phyloP scores from a whole-genome alignment of 2,329 filamentous ascomycete genomes.

The Cercospora sesami region DNA sequence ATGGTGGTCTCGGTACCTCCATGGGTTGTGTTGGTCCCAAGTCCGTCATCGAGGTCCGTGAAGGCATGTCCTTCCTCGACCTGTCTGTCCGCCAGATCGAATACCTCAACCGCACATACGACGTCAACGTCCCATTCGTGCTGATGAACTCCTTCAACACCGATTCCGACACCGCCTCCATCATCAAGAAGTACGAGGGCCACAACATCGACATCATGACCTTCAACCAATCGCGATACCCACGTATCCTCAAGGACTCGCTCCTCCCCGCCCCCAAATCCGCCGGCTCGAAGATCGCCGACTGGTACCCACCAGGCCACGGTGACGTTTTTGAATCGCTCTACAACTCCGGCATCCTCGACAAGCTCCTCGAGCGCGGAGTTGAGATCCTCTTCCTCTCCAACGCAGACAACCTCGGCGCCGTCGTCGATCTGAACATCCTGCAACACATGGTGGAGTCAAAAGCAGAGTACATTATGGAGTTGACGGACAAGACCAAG shows the following conservation, averaged over 20 bases:
- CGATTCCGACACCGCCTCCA: conserved; percentile 93
- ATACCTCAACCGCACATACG: conserved; percentile 97
- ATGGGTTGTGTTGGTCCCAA: conserved; percentile 99
- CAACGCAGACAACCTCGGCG: conserved; percentile 98
- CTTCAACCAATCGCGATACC: conserved; percentile 99
- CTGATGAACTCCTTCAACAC: conserved; percentile 99
- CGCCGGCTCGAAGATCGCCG: conserved; percentile 80
- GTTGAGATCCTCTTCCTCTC: conserved; percentile 98
- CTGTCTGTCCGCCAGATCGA: conserved; percentile 98
- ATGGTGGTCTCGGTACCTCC: conserved; percentile 97
- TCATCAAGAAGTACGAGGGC: conserved; percentile 99
- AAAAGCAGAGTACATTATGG: conserved; percentile 98
- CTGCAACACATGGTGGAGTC: conserved; percentile 99
- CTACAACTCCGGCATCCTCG: conserved; percentile 97
- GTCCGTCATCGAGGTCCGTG: conserved; percentile 98
- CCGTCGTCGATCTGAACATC: conserved; percentile 95
- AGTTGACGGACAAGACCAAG: conserved; percentile 99
- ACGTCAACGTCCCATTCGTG: conserved; percentile 95
- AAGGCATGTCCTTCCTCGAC: conserved; percentile 99
- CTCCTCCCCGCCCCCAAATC: conserved; percentile 92
- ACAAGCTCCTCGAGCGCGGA: conserved; percentile 90
- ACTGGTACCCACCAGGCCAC: conserved; percentile 99
- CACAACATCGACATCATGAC: conserved; percentile 99
- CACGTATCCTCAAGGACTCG: conserved; percentile 96
- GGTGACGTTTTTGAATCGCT: conserved; percentile 99